Conservation (phyloP, 176 grass and related monocot genomes). For the Aegilops tauschii region DNA sequence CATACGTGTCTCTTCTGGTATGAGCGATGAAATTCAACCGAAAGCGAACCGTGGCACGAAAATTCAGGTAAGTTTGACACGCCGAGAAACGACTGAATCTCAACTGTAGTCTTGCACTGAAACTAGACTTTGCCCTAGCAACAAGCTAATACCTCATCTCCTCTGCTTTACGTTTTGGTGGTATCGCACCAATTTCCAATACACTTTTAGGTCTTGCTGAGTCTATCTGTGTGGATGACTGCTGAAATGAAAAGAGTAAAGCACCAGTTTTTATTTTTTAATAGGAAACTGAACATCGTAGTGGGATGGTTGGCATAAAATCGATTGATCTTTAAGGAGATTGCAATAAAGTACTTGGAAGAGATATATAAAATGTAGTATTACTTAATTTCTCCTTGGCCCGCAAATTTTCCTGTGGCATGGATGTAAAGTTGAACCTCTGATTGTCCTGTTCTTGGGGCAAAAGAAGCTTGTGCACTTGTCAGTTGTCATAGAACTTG, state of each 20-base stretch:
- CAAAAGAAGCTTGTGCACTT: not conserved
- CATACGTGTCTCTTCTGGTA: not conserved
- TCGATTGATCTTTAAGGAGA: not conserved
- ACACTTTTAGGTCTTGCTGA: not conserved
- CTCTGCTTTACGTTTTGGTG: not conserved
- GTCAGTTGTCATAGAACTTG: not conserved
- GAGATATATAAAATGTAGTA: not conserved
- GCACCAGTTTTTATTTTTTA: not conserved
- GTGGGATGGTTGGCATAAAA: not conserved
- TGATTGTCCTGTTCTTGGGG: not conserved
- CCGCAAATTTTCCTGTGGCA: not conserved
- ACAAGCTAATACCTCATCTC: not conserved
- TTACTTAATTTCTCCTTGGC: not conserved
- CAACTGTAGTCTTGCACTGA: not conserved
- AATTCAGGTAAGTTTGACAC: not conserved
- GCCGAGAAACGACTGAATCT: not conserved
- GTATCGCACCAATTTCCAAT: constrained; percentile 18
- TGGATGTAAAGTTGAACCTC: not conserved
- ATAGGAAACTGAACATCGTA: not conserved
- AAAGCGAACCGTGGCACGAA: not conserved
- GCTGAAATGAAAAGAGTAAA: constrained; percentile 22
- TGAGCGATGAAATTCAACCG: not conserved
- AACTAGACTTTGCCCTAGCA: constrained; percentile 17
- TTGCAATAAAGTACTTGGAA: not conserved
- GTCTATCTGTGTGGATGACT: not conserved